Base-by-base conservation (phyloP, 306 rosid species). In the Quercus bicolor region DNA sequence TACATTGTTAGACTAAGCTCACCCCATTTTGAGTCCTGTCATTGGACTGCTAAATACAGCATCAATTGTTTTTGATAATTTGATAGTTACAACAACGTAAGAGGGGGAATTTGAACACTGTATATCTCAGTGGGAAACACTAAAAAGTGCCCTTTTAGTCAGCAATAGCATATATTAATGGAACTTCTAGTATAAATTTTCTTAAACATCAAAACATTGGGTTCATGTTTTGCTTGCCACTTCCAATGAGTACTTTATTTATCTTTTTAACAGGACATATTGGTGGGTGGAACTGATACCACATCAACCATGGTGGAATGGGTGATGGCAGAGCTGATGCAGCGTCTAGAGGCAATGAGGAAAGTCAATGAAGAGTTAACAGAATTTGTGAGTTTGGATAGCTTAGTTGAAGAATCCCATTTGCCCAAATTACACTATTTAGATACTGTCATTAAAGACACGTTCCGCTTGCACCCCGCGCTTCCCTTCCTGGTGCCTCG, bases 281-380 rank as follows among this genome's bases (percentile, higher is more conserved):
- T 85, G 64, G 62, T 79, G 34, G 89, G 68, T 24, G 86, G 79
- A 65, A 79, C 82, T 0, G 88, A 89, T 6, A 81, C 88, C 5
- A 62, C 85, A 19, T 3, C 83, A 16, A 78, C 72, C 12, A 69
- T 74, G 1, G 21, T 83, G 2, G 91, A 87, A 70, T 81, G 82
- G 86, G 78, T 29, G 20, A 80, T 89, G 81, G 56, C 89, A 0
- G 82, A 78, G 78, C 34, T 87, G 8, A 19, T 82, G 23, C 53
- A 65, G 0, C 28, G 78, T 45, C 81, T 78, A 12, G 62, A 57
- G 2, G 56, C 20, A 54, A 37, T 82, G 82, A 65, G 12, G 9
- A 81, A 68, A 73, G 86, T 68, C 1, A 54, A 65, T 5, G 71
- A 73, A 68, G 86, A 85, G 73, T 13, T 82, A 26, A 62, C 15